Conservation (phyloP, 257 asterid genomes). For the Capsicum pubescens region DNA sequence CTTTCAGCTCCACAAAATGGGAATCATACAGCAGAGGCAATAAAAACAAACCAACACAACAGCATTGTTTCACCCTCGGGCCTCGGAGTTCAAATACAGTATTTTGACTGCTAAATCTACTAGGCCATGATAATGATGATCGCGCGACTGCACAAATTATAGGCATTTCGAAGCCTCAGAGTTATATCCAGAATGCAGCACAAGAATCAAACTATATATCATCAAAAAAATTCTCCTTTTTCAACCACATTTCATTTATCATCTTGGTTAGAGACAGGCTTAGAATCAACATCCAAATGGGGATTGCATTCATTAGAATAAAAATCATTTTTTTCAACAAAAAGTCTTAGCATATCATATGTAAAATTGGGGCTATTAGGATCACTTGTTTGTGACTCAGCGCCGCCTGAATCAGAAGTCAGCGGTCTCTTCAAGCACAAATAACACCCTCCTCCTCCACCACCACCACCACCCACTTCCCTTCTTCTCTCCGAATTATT, state of each 20-base stretch:
- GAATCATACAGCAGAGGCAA: conserved; percentile 12
- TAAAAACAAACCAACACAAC: background rate
- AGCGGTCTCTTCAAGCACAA: conserved; percentile 53
- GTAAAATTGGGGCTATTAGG: conserved; percentile 78
- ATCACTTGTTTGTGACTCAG: conserved; percentile 82
- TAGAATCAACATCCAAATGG: conserved; percentile 48
- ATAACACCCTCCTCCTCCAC: conserved; percentile 51
- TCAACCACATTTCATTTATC: conserved; percentile 3
- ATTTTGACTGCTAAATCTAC: background rate
- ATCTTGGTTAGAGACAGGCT: background rate
- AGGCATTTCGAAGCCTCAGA: background rate
- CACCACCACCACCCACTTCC: conserved; percentile 13
- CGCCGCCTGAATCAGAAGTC: conserved; percentile 63
- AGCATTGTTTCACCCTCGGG: background rate
- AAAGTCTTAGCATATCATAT: conserved; percentile 61
- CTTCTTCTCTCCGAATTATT: conserved; percentile 48
- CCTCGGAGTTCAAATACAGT: background rate
- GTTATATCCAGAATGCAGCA: no score
- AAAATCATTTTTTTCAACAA: conserved; percentile 86
- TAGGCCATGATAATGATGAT: background rate
- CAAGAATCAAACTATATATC: background rate
- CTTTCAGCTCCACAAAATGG: conserved; percentile 18
- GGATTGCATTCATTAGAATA: conserved; percentile 76
- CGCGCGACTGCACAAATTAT: background rate
- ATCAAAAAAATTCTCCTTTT: background rate